Base-by-base conservation (phyloP, 129 eudicot species). In the Flaveria trinervia region DNA sequence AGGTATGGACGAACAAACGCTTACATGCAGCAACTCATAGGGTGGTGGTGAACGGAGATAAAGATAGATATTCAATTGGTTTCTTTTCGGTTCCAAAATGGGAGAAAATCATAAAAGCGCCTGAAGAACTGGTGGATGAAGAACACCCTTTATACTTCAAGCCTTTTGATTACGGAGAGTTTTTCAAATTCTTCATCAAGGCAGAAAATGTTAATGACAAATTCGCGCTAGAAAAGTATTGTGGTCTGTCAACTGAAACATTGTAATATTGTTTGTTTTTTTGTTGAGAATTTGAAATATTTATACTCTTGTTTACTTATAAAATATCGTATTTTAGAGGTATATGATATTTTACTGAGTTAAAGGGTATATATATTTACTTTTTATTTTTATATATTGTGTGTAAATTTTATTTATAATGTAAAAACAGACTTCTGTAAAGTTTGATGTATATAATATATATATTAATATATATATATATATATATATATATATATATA, bases 1-100 rank as follows among this genome's bases (percentile, higher is more conserved):
- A 90, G 96, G 92, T 84, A 59, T 90, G 92, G 92, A 79, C 86
- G 71, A 90, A 90, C 20, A 92, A 89, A 4, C 75, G 92, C 22
- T 20, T 90, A 74, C 80, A 81, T 69, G 68, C 90, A 1, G 83
- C 90, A 7, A 71, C 82, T 23, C 96, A 90, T 54, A 77, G 84
- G 50, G 96, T 90, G 48, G 79, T 87, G 71, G 76, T 86, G 84
- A 75, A 70, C 7, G 89, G 88, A 82, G 60, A 15, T 0, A 78
- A 85, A 70, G 76, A 82, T 4, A 77, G 90, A 68, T 90, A 76
- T 70, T 76, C 88, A 0, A 39, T 87, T 17, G 96, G 88, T 25
- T 26, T 83, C 10, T 90, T 90, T 65, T 81, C 87, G 9, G 75
- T 83, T 14, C 89, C 89, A 14, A 86, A 83, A 65, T 77, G 20